phyloP scores from a whole-genome alignment of 2,329 filamentous ascomycete species.

The Cladosporium sp. region DNA sequence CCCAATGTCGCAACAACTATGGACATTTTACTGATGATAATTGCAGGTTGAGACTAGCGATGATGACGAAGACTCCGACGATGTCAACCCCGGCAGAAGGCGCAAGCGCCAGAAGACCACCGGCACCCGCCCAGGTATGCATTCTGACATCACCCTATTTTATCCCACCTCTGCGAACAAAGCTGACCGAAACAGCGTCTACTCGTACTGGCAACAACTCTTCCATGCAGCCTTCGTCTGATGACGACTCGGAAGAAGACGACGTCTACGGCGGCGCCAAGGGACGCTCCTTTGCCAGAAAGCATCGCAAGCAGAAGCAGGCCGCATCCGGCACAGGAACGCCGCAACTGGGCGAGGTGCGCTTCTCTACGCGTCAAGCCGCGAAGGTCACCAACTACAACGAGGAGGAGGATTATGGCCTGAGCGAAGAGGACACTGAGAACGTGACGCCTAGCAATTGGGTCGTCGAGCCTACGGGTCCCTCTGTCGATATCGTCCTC shows the following conservation, averaged over 20 bases:
- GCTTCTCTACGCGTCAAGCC: conserved; percentile 84
- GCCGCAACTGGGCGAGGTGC: conserved; percentile 71
- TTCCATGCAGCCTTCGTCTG: conserved; percentile 7
- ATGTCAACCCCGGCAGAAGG: conserved; percentile 57
- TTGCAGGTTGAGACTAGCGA: conserved; percentile 56
- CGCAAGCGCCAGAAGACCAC: conserved; percentile 66
- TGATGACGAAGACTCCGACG: conserved; percentile 67
- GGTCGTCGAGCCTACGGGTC: conserved; percentile 66
- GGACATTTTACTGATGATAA: conserved; percentile 16
- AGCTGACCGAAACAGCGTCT: conserved; percentile 23
- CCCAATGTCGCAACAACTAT: background rate
- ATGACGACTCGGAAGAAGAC: conserved; percentile 39
- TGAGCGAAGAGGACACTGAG: conserved; percentile 58
- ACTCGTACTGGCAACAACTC: conserved; percentile 13
- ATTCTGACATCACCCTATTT: conserved; percentile 31
- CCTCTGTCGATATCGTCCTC: conserved; percentile 86
- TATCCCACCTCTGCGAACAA: background rate
- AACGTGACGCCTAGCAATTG: conserved; percentile 57
- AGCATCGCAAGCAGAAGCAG: conserved; percentile 67
- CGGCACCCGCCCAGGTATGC: conserved; percentile 58
- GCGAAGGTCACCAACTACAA: conserved; percentile 69
- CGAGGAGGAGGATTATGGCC: conserved; percentile 59
- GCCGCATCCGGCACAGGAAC: conserved; percentile 56
- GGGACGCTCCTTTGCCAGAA: conserved; percentile 64
- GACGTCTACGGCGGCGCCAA: conserved; percentile 75